These are phyloP conservation scores for Haematococcus sp. DNA, from an alignment of 139 green algal species.

Conservation along the genomic window DNA sequence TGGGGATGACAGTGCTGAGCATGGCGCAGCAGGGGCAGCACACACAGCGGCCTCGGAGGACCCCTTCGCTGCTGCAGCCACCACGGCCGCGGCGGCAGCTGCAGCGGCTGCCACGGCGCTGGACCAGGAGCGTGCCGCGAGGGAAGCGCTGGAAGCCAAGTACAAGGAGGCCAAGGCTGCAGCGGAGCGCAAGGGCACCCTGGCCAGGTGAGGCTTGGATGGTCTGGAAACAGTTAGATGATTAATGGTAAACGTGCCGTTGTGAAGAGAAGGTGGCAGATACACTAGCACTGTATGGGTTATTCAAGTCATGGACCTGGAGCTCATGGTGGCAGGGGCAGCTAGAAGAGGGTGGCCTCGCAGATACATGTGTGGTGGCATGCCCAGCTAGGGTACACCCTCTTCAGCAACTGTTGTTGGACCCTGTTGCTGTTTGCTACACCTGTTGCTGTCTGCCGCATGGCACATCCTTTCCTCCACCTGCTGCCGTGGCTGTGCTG, in stretches of 20 bases:
- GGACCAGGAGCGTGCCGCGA: constrained; percentile 24
- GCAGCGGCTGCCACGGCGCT: constrained; percentile 15
- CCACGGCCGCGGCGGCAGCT: constrained; percentile 16
- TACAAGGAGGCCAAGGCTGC: constrained; percentile 31
- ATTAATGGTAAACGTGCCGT: too few species aligned
- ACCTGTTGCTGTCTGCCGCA: not conserved
- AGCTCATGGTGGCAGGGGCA: too few species aligned
- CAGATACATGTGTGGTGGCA: too few species aligned
- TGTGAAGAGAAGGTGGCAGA: too few species aligned
- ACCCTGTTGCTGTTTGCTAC: not conserved
- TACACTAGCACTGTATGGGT: too few species aligned
- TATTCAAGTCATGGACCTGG: too few species aligned
- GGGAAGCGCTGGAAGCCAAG: constrained; percentile 28
- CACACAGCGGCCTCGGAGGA: not conserved
- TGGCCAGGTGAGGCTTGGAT: constrained; percentile 28
- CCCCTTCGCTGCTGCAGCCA: constrained; percentile 10
- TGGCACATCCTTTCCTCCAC: not conserved
- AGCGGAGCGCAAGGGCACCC: constrained; percentile 35
- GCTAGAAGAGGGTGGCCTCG: too few species aligned
- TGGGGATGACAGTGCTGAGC: not conserved
- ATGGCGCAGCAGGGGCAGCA: not conserved
- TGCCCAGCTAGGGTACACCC: too few species aligned
- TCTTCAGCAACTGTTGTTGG: not conserved
- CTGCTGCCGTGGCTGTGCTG: too few species aligned
- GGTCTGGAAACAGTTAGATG: too few species aligned